Base-by-base conservation (phyloP, 2,329 filamentous ascomycete species). In the Ophiosphaerella herpotricha region DNA sequence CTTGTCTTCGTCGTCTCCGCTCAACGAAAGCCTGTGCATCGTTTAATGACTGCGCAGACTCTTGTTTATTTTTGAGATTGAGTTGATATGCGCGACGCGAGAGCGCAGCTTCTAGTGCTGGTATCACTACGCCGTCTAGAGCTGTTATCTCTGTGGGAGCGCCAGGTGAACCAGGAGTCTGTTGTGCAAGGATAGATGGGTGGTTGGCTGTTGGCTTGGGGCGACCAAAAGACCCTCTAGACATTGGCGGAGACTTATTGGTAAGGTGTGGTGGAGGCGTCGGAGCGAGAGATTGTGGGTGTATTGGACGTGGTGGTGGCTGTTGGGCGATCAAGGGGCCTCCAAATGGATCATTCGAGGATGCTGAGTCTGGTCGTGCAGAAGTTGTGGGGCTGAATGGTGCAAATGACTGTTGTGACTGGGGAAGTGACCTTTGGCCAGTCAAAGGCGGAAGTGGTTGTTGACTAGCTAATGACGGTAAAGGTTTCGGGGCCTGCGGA, bases 101-200 rank as follows among this genome's bases (percentile, higher is more conserved):
- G 16, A 97, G 84, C 7, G 94, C 91, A 60, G 94, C 89, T 73
- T 96, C 91, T 2, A 99, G 82, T 2, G 94, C 93, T 0, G 94
- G 94, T 55, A 97, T 86, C 33, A 99, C 90, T 43, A 99, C 93
- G 60, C 93, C 90, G 66, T 88, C 90, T 1, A 97, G 81, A 2
- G 92, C 91, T 45, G 95, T 94, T 18, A 96, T 82, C 50, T 95
- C 89, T 11, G 83, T 83, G 21, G 82, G 74, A 53, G 83, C 84
- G 2, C 80, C 67, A 0, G 85, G 82, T 1, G 83, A 79, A 6
- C 46, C 51, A 80, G 80, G 21, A 80, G 77, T 16, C 80, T 77
- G 58, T 23, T 47, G 45, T 11, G 45, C 45, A 13, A 54, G 44
- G 39, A 56, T 56, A 42, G 52, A 54, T 42, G 56, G 43, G 34